Evolutionary conservation across 257 asterid species (phyloP), one percentile per base, ranked within the genome.

Genomic region (Solanum okadae): DNA sequence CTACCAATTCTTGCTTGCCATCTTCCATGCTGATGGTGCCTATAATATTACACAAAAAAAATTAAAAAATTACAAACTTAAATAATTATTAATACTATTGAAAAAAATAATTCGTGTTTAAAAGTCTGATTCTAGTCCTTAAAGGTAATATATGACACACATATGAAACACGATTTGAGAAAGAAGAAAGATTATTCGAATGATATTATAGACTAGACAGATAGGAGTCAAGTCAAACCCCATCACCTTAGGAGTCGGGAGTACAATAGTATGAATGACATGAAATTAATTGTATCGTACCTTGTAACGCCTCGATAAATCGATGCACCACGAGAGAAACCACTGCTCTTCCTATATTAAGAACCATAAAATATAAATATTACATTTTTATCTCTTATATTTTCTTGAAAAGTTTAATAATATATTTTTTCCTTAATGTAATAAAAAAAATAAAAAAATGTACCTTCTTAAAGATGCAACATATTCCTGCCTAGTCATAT

Each of bases 1-100:
- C 99, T 94, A 63, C 99, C 99, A 73, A 95, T 96, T 87, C 99
- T 94, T 84, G 98, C 99, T 90, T 96, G 99, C 99, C 99, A 96
- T 90, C 98, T 95, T 89, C 99, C 98, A 87, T 96, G 98, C 33
- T 96, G 99, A 84, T 96, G 99, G 86, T 96, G 98, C 86, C 99
- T 96, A 90, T 89, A 20, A 65, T 34, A 13, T 46, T 10, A 67
- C 18, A 10, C 1, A 25, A 5, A 70, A 78, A 3, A 27, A 23
- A 63, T 8, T 23, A 2, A 10, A 6, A 5, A 67, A 10, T 4
- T 67, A 67, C 18, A 67, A 59, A 63, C 71, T 1, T 65, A 65
- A 65, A n/a, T 61, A 4, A 61, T 10, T 61, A 63, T 63, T 63
- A 23, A 23, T 10, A 63, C 6, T 63, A 63, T 63, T 1, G 8